Evolutionary conservation across 2,329 filamentous ascomycete genomes (phyloP), one percentile per base, ranked within the genome.

Genomic region (Nakataea oryzae): DNA sequence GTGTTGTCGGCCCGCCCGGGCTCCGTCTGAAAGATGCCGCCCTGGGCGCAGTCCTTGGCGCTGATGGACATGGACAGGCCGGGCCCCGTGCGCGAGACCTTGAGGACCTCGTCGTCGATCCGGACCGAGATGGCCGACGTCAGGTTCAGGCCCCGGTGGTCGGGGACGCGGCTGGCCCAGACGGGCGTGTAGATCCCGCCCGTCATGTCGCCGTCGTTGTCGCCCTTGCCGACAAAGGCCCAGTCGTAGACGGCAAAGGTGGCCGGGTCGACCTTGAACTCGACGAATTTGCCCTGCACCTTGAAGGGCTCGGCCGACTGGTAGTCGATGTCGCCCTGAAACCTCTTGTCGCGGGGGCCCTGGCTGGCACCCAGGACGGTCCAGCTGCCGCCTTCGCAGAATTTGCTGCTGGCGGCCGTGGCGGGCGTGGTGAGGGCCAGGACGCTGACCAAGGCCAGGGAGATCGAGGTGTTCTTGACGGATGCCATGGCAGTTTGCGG

Each of bases 11-110:
- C 57, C 14, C 57, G 57, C 32, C 24, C 57, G 57, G 57, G 57
- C 14, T 58, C 57, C 57, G 24, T 34, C 57, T 58, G 57, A 28
- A 58, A 58, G 29, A 58, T 58, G 29, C 57, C 57, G 27, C 57
- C 57, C 26, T 58, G 57, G 57, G 57, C 57, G 57, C 57, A 58
- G 57, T 58, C 57, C 57, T 58, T 58, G 57, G 57, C 57, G 13
- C 2, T n/a, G 17, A 58, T n/a, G 11, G 57, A 32, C 13, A 58
- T n/a, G 57, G 57, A 58, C 17, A 58, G 28, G 14, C 29, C 57
- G 13, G 29, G 29, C 24, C 57, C 57, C 12, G 57, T 11, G 26
- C 57, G 57, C 27, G 26, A 21, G 57, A 58, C 24, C 28, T 58
- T 58, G 57, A 58, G 21, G 21, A 24, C 28, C 21, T 58, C 57